Evolutionary conservation across 2,329 filamentous ascomycete genomes (phyloP).

Genomic region (Diaporthe longicolla): DNA sequence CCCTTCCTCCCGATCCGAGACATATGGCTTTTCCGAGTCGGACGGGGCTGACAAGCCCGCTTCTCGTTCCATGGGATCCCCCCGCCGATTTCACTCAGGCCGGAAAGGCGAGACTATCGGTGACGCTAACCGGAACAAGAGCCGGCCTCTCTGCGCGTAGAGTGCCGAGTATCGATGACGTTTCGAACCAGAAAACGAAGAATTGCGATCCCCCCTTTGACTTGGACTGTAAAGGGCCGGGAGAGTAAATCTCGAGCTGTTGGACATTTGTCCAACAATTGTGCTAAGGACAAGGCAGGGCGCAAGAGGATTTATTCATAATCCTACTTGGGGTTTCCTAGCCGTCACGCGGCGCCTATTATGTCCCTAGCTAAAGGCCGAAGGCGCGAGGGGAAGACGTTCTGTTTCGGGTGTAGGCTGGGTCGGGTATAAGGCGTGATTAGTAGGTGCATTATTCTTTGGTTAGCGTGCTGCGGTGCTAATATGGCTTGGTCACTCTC

Average conservation of each 20-base stretch:
- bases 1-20: conserved; percentile 29
- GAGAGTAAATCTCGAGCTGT: not conserved
- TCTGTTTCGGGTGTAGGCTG: conserved; percentile 21
- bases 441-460: not conserved
- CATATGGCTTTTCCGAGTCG: conserved; percentile 39
- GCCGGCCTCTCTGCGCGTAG: too few relatives aligned
- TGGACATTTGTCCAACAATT: not conserved
- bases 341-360: not conserved
- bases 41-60: not conserved
- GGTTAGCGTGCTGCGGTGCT: conserved; percentile 18
- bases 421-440: conserved; percentile 24
- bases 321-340: not conserved
- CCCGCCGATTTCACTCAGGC: not conserved
- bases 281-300: not conserved
- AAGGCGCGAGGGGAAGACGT: conserved; percentile 21
- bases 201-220: too few relatives aligned
- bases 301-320: not conserved
- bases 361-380: conserved; percentile 17
- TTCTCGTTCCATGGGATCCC: conserved; percentile 22
- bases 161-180: conserved; percentile 17
- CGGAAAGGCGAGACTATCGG: not conserved
- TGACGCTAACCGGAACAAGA: not conserved
- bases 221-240: not conserved
- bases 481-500: not conserved
- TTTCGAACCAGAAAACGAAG: not conserved